Evolutionary conservation across 352 stramenopile genomes (phyloP), one percentile per base, ranked within the genome.

Genomic region (Phytophthora fragariaefolia): DNA sequence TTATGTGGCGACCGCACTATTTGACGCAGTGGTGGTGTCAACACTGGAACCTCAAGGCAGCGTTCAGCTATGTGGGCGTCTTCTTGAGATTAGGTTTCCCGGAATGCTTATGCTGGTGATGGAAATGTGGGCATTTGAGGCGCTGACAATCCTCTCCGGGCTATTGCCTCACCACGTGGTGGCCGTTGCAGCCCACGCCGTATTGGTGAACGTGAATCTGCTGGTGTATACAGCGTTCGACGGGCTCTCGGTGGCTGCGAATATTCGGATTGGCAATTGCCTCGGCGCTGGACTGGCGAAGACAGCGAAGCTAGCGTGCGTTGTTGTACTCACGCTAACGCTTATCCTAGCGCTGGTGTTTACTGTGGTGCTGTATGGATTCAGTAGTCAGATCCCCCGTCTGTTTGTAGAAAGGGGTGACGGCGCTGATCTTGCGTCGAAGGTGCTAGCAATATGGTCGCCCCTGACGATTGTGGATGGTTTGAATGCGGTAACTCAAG

Each of bases 121-220:
- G 47, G 83, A 90, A 53, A 85, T 75, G 65, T 87, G 80, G 71
- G 82, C 74, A 17, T 89, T 82, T 36, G 83, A 91, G 50, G 61
- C 83, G 22, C 71, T 91, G 13, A 74, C 80, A 8, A 66, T 89
- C 18, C 24, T 78, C 9, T 71, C 77, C 0, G 78, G 82, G 0
- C 46, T 89, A 12, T 62, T 91, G 4, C 79, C 79, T 0, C 59
- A 89, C 23, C 62, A 59, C 27, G 55, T 88, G 26, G 63, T 87
- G 18, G 69, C 76, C 4, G 47, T 89, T 8, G 85, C 80, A 26
- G 77, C 80, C 12, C 80, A 87, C 47, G 77, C 83, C 6, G 83
- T 87, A 30, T 47, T 89, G 20, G 62, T 87, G 20, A 87, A 89
- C 68, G 73, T 87, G 22, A 80, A 80, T 28, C 67, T 79, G 34